Percentiles rank a stretch among this genome's conserved stretches.
Evolutionary conservation across 2,329 filamentous ascomycete genomes (phyloP).

Genomic region (Aureobasidium mangrovei): DNA sequence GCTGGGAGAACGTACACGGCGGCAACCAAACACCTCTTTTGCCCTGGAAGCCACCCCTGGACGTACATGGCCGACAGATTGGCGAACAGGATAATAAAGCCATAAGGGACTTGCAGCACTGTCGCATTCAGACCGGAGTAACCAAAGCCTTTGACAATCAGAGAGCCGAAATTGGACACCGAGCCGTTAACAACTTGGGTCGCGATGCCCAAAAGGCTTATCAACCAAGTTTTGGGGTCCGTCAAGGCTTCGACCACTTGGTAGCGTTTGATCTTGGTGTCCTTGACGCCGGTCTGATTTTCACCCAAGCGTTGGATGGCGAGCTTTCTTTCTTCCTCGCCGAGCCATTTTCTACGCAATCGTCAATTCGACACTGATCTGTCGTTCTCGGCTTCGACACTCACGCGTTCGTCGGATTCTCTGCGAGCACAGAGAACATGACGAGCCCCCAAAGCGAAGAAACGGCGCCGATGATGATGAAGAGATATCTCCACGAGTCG

Average conservation of each 20-base stretch:
- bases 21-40: slow-evolving; percentile 19
- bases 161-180: slow-evolving; percentile 20
- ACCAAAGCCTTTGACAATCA: slow-evolving; percentile 41
- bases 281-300: slow-evolving; percentile 48
- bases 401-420: slow-evolving; percentile 35
- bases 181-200: slow-evolving; percentile 46
- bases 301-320: slow-evolving; percentile 44
- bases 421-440: slow-evolving; percentile 38
- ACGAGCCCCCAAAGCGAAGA: slow-evolving; percentile 38
- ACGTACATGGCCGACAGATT: slow-evolving; percentile 28
- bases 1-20: no score
- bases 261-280: slow-evolving; percentile 31
- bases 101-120: slow-evolving; percentile 53
- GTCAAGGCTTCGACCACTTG: slow-evolving; percentile 38
- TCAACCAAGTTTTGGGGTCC: slow-evolving; percentile 52
- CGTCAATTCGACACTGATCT: no score
- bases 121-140: slow-evolving; percentile 45
- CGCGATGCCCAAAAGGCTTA: slow-evolving; percentile 45
- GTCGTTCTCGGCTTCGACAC: no score
- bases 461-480: slow-evolving; percentile 38
- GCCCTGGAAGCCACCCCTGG: slow-evolving; percentile 43
- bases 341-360: slow-evolving; percentile 29
- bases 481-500: slow-evolving; percentile 49
- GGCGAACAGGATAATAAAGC: slow-evolving; percentile 45
- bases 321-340: slow-evolving; percentile 34